Conservation (phyloP, 495 filamentous ascomycete species). For the Aspergillus bridgeri region DNA sequence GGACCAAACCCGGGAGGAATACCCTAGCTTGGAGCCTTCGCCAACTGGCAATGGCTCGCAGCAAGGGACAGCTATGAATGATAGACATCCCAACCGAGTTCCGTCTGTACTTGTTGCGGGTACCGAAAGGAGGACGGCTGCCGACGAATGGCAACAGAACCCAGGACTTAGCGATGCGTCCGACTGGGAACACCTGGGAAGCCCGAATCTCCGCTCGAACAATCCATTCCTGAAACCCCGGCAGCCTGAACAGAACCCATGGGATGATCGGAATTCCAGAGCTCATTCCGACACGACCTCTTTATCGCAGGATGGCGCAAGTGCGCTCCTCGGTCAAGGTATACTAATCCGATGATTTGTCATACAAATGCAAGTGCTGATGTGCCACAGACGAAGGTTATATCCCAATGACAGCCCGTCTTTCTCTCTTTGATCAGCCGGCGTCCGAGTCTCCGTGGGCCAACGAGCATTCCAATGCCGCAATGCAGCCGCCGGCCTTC, state of each 20-base stretch:
- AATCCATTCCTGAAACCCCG: conserved; percentile 42
- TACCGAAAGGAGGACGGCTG: conserved; percentile 21
- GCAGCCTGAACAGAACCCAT: conserved; percentile 21
- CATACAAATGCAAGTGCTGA: conserved; percentile 10
- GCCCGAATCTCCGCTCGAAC: conserved; percentile 36
- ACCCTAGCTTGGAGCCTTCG: background rate
- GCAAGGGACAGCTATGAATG: conserved; percentile 7
- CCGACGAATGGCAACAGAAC: conserved; percentile 23
- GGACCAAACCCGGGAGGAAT: conserved; percentile 8
- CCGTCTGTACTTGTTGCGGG: conserved; percentile 28
- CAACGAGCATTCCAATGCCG: conserved; percentile 11
- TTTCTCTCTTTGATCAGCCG: conserved; percentile 38
- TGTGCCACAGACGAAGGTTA: conserved; percentile 35
- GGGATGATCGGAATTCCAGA: conserved; percentile 24
- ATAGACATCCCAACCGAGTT: conserved; percentile 15
- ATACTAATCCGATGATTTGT: conserved; percentile 4
- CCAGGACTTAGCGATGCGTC: conserved; percentile 7
- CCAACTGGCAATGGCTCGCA: conserved; percentile 7
- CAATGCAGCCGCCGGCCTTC: background rate
- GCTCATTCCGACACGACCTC: conserved; percentile 22
- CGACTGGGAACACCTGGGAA: conserved; percentile 24
- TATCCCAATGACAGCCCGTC: conserved; percentile 46
- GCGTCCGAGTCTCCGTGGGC: conserved; percentile 26
- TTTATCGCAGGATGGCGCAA: conserved; percentile 20
- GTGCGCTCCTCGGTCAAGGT: conserved; percentile 35